Percentiles rank a stretch among this genome's conserved stretches.
These are phyloP conservation scores for Suillus fuscotomentosus DNA, from an alignment of 768 basidiomycete species.

Conservation along the genomic window DNA sequence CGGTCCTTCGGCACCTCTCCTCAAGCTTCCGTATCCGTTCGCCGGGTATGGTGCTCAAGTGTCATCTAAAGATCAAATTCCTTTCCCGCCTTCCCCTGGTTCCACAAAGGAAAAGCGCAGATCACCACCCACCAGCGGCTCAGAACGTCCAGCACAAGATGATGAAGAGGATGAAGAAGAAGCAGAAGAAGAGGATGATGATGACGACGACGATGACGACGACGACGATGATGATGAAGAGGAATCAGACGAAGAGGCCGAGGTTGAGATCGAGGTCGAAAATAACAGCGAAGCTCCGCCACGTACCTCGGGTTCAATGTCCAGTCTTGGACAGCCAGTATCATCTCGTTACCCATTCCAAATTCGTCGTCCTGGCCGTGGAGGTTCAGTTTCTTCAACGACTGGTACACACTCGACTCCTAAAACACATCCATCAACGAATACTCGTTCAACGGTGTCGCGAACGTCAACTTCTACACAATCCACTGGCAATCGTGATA, in stretches of 20 bases:
- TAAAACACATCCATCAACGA: constrained; percentile 34
- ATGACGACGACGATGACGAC: constrained; percentile 23
- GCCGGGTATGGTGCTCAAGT: constrained; percentile 56
- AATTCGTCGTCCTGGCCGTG: constrained; percentile 48
- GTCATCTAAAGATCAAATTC: constrained; percentile 63
- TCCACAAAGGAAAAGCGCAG: constrained; percentile 39
- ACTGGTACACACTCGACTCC: constrained; percentile 40
- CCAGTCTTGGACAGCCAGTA: constrained; percentile 78
- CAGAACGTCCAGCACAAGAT: constrained; percentile 29
- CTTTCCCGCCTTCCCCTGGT: constrained; percentile 69
- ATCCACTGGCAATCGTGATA: constrained; percentile 61
- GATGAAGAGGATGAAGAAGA: constrained; percentile 22
- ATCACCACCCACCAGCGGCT: constrained; percentile 27
- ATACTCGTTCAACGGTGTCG: constrained; percentile 39
- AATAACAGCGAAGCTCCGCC: constrained; percentile 54
- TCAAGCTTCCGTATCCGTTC: constrained; percentile 71
- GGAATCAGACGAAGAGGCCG: constrained; percentile 45
- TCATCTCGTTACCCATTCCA: constrained; percentile 69
- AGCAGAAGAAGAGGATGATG: constrained; percentile 18
- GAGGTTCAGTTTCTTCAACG: constrained; percentile 41
- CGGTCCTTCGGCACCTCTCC: constrained; percentile 42
- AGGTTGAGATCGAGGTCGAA: constrained; percentile 32
- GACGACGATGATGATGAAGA: constrained; percentile 33
- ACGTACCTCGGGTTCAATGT: constrained; percentile 79
- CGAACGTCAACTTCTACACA: constrained; percentile 44